Base-by-base conservation (phyloP, 768 basidiomycete genomes). In the Tylopilus sp. region DNA sequence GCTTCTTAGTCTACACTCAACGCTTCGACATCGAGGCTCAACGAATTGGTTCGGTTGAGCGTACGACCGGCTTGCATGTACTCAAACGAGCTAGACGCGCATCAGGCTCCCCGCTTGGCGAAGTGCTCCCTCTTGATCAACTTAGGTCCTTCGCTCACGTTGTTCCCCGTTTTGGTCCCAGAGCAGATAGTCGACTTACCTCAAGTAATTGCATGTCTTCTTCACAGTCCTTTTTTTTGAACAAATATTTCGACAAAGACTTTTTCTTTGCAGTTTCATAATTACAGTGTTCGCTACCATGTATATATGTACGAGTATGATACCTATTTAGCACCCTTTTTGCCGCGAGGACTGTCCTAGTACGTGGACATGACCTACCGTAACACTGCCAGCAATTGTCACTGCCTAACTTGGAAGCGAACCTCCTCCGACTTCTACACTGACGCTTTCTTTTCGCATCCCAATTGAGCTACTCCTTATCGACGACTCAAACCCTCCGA, bases 51-150 rank as follows among this genome's bases (percentile, higher is more conserved):
- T 3, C 26, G n/a, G 34, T 33, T 17, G 43, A 52, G 34, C 4
- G 6, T 19, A 40, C 45, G 1, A 53, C 38, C 0, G 45, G 52
- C 25, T 42, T 57, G 21, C 52, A 46, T 10, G 38, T 54, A 8
- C 56, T 57, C 37, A 53, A 57, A 16, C 19, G 44, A n/a, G 51
- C 44, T 3, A 34, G 14, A 28, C 9, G 19, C 17, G 26, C 50
- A 21, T 48, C 34, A 3, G 33, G 45, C 12, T 26, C 37, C 17
- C 4, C 8, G 4, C 46, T 58, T 19, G 51, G 51, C 1, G 38
- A 53, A 16, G 31, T 56, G 3, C 43, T 59, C 37, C 58, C 51
- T 21, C 3, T 59, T 22, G 42, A 46, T 24, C 55, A 59, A 37
- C 24, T 59, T 13, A 8, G 34, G 26, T 52, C 58, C 3, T 56